phyloP scores from a whole-genome alignment of 768 basidiomycete genomes.

The Calocera viscosa region DNA sequence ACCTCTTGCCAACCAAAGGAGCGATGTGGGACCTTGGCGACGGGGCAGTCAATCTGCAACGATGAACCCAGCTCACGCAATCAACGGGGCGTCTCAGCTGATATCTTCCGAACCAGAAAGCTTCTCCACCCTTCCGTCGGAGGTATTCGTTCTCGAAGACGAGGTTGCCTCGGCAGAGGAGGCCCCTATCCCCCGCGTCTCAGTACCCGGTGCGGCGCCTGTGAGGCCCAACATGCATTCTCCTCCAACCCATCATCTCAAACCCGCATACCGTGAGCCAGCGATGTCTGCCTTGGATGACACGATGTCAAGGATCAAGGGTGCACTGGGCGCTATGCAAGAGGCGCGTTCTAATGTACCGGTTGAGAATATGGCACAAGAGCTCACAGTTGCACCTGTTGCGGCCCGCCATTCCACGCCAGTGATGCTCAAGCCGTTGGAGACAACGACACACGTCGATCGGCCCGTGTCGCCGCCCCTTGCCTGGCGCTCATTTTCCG shows the following conservation, averaged over 20 bases:
- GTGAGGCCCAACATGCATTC: conserved; percentile 9
- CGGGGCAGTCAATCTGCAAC: conserved; percentile 17
- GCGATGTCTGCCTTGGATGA: conserved; percentile 68
- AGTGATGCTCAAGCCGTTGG: conserved; percentile 24
- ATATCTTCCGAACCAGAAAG: background rate
- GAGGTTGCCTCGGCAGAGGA: background rate
- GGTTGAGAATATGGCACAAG: background rate
- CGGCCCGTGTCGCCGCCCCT: conserved; percentile 40
- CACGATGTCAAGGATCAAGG: conserved; percentile 75
- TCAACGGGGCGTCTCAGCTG: background rate
- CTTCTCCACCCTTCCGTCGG: conserved; percentile 5
- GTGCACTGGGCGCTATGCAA: conserved; percentile 36
- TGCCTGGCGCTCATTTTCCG: conserved; percentile 29
- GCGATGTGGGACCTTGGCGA: conserved; percentile 37
- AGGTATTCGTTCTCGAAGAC: conserved; percentile 1
- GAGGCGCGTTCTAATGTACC: background rate
- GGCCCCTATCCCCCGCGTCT: conserved; percentile 4
- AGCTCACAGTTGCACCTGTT: background rate
- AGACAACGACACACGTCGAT: conserved; percentile 33
- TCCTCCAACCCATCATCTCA: conserved; percentile 30
- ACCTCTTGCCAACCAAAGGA: conserved; percentile 27
- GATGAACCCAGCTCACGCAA: background rate
- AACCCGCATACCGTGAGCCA: conserved; percentile 33
- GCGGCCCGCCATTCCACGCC: conserved; percentile 2
- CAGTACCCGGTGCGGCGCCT: background rate